phyloP scores from a whole-genome alignment of 2,329 filamentous ascomycete species.

The Fusarium sp. region DNA sequence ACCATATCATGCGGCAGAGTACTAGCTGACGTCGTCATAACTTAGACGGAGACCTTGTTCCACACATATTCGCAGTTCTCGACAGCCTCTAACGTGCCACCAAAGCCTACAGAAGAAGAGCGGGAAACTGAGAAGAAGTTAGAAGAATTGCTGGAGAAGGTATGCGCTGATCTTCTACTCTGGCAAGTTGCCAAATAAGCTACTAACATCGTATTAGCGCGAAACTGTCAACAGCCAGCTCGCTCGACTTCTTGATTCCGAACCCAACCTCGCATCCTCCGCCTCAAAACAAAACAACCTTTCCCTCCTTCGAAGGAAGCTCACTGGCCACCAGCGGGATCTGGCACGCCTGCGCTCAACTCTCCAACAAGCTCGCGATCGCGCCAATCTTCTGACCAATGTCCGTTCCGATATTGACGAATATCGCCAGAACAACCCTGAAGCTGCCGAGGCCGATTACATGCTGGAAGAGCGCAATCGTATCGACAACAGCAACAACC shows the following conservation, averaged over 20 bases:
- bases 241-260: conserved; percentile 89
- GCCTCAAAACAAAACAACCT: conserved; percentile 98
- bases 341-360: conserved; percentile 78
- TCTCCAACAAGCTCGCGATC: conserved; percentile 83
- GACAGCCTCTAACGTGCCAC: conserved; percentile 80
- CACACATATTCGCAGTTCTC: conserved; percentile 93
- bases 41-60: conserved; percentile 84
- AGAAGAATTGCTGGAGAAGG: conserved; percentile 86
- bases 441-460: conserved; percentile 90
- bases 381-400: conserved; percentile 89
- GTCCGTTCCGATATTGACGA: conserved; percentile 93
- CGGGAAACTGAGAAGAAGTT: conserved; percentile 82
- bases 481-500: conserved; percentile 89
- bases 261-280: conserved; percentile 86
- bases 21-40: conserved; percentile 38
- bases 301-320: conserved; percentile 88
- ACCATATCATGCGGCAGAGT: conserved; percentile 32
- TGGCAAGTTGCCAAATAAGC: conserved; percentile 2
- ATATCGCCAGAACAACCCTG: conserved; percentile 85
- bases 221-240: conserved; percentile 86
- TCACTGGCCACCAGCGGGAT: conserved; percentile 87
- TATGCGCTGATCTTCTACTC: conserved; percentile 51
- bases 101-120: conserved; percentile 89
- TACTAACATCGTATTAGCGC: conserved; percentile 66
- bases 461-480: conserved; percentile 91